Evolutionary conservation across 441 rosid genomes (phyloP), one percentile per base, ranked within the genome.

Genomic region (Isatis lusitanica): DNA sequence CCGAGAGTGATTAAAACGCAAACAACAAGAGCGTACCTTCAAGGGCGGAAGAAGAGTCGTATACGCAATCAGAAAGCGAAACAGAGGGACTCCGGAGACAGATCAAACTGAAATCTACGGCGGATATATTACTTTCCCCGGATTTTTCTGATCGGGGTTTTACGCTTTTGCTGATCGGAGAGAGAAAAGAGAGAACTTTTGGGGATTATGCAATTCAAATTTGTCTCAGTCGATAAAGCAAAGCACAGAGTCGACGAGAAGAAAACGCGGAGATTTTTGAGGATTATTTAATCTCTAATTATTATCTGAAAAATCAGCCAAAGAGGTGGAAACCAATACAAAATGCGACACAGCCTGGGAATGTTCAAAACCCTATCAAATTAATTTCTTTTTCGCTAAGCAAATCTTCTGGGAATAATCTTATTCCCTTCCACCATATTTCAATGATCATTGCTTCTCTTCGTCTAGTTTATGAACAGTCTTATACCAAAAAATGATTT

Each of bases 121-220:
- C 38, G 3, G 38, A 35, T 35, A 35, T 35, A 7, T 7, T 8
- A 36, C 11, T 36, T 52, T 52, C 17, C 4, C 17, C 43, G 76
- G 40, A 24, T 21, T 60, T 51, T 7, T n/a, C 42, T 47, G 62
- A 71, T 57, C 35, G 33, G 64, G 80, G 73, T 51, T 77, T 50
- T 10, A 71, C 9, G 58, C 63, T 51, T 59, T 9, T 26, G n/a
- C 44, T 66, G 68, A 69, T 40, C 40, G 28, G 11, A 47, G 43
- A 24, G 57, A 53, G 74, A 47, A n/a, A 33, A 21, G 38, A 28
- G 36, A 9, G 28, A 53, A 53, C 33, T 57, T 26, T 76, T 0
- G 38, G 51, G 28, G 38, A 11, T 39, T 53, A 30, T 21, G 39
- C 10, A 69, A 64, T 50, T 60, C 71, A 72, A 71, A 35, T 60